phyloP scores from a whole-genome alignment of 495 filamentous ascomycete genomes.

The Clavariopsis aquatica region DNA sequence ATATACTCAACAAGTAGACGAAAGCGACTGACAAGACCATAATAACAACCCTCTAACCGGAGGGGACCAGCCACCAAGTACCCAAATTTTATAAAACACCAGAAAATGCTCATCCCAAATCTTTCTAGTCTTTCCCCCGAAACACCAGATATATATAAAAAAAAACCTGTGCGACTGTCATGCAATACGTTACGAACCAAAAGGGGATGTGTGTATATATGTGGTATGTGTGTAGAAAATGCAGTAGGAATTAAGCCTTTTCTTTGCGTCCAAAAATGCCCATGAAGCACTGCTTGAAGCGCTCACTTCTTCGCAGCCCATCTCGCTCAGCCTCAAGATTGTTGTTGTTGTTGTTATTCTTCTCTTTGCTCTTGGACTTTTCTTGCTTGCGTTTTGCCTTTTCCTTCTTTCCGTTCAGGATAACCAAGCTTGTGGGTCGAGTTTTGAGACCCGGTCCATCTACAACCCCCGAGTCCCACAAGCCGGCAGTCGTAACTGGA shows the following conservation, averaged over 20 bases:
- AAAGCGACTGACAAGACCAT: too few relatives aligned
- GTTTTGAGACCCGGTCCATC: constrained; percentile 16
- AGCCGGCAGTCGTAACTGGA: constrained; percentile 28
- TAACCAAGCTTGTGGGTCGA: constrained; percentile 29
- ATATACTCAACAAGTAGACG: too few relatives aligned
- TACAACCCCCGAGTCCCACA: constrained; percentile 34
- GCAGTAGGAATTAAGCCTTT: not conserved
- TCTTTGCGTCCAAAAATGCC: constrained; percentile 10
- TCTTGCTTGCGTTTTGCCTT: constrained; percentile 20
- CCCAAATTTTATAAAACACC: not conserved
- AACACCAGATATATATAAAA: not conserved
- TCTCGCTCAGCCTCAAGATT: constrained; percentile 5
- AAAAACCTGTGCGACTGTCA: not conserved
- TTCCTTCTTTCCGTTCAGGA: constrained; percentile 27
- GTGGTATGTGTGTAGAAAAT: not conserved
- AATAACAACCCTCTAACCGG: too few relatives aligned
- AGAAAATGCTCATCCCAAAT: not conserved
- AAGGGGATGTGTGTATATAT: not conserved
- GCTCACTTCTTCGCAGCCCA: constrained; percentile 1
- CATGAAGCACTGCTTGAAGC: constrained; percentile 10
- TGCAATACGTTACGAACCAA: not conserved
- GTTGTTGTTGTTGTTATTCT: constrained; percentile 17
- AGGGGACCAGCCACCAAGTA: not conserved
- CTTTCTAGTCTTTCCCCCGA: not conserved
- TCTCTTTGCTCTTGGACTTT: constrained; percentile 25